Evolutionary conservation across 106 monocot genomes (phyloP), one percentile per base, ranked within the genome.

Genomic region (Dioscorea alata): DNA sequence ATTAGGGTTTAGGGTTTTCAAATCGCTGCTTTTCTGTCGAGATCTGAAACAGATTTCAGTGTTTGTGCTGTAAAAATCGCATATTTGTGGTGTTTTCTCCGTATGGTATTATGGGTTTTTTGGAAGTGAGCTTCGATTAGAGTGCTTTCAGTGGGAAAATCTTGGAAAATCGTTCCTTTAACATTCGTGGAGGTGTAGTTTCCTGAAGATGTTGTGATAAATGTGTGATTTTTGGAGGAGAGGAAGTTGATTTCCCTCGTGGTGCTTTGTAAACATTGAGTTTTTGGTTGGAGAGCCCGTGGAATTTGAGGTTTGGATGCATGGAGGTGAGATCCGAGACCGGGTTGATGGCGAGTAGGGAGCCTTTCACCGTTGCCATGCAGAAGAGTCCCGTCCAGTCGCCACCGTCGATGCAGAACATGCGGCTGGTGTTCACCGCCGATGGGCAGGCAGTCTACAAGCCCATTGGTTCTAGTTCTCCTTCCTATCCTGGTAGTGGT

Each of bases 251-350:
- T 3, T 42, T 42, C 5, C 10, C 42, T 3, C 2, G 42, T 42
- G 9, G 15, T 54, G 15, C 54, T 54, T 49, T 28, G 14, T 50
- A 22, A 62, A 21, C 18, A 48, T 57, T 14, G 12, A 31, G 4
- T 7, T 65, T 23, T 35, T 25, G 51, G 23, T 22, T 53, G 49
- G 33, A 42, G 42, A 42, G 42, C 10, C 9, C 42, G 48, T 68
- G 60, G 16, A 56, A 18, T 67, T 51, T 59, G 31, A 61, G 67
- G 50, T 56, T 63, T 68, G 13, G 17, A 60, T 33, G 34, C 57
- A 97, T 97, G 96, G 92, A 97, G 65, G 89, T 97, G 72, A 81
- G 85, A 81, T 87, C 96, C 35, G 92, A 96, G 65, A 68, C 85
- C 28, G 83, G 80, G 42, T 63, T 83, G 14, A 74, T 91, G 87